These are phyloP conservation scores for Ustanciosporium gigantosporum DNA, from an alignment of 1,284 basidiomycete species.

Conservation along the genomic window DNA sequence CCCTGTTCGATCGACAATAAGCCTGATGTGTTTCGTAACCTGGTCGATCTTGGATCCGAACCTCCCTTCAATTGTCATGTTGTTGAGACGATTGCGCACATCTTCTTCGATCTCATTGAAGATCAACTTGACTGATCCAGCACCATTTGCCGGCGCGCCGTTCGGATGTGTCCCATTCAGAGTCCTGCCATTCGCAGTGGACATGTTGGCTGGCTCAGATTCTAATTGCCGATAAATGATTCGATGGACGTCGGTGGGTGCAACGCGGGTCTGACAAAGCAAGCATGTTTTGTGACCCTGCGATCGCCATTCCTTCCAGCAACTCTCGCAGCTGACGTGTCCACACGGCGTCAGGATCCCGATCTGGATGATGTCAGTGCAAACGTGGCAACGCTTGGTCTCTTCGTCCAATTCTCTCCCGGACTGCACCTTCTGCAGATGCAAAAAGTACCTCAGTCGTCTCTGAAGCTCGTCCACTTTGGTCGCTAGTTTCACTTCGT, in stretches of 20 bases:
- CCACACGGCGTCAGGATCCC: constrained; percentile 54
- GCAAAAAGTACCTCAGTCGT: constrained; percentile 48
- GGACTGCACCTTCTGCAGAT: constrained; percentile 47
- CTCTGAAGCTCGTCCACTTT: constrained; percentile 38
- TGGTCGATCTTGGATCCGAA: constrained; percentile 56
- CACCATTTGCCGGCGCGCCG: background rate
- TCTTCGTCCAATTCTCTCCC: constrained; percentile 28
- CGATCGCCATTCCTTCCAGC: constrained; percentile 53
- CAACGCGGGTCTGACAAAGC: constrained; percentile 47
- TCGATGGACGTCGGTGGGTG: constrained; percentile 47
- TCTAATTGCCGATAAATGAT: constrained; percentile 36
- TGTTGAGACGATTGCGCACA: constrained; percentile 19
- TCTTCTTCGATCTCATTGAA: constrained; percentile 33
- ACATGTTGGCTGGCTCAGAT: background rate
- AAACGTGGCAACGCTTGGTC: constrained; percentile 48
- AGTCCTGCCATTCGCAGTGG: background rate
- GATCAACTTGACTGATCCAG: constrained; percentile 4
- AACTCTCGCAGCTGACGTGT: constrained; percentile 52
- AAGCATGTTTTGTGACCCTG: constrained; percentile 47
- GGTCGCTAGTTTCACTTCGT: constrained; percentile 26
- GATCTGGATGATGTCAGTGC: constrained; percentile 50
- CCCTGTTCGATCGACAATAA: constrained; percentile 27
- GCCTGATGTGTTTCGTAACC: constrained; percentile 44
- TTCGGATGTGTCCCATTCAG: background rate
- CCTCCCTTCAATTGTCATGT: constrained; percentile 29